These are phyloP conservation scores for Nicotiana attenuata DNA, from an alignment of 257 asterid genomes.

Conservation along the genomic window DNA sequence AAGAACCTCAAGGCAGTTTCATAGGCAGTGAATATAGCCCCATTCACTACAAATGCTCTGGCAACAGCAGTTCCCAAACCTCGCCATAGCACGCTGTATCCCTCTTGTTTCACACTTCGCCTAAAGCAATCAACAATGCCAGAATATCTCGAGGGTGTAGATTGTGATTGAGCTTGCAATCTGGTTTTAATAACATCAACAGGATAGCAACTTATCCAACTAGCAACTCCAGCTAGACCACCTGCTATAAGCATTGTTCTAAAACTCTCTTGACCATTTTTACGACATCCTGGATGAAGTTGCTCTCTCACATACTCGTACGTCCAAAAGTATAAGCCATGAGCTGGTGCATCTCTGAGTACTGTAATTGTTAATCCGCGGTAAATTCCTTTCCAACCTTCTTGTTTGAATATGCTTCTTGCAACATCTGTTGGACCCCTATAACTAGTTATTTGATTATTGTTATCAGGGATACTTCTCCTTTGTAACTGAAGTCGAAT, in stretches of 20 bases:
- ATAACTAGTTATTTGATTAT: constrained; percentile 11
- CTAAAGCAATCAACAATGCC: constrained; percentile 58
- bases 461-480: background rate
- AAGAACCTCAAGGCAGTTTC: constrained; percentile 62
- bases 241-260: constrained; percentile 74
- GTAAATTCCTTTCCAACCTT: constrained; percentile 59
- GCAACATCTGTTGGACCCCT: constrained; percentile 53
- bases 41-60: constrained; percentile 76
- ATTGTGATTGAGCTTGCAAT: constrained; percentile 47
- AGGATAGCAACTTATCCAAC: constrained; percentile 77
- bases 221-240: constrained; percentile 67
- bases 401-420: constrained; percentile 33
- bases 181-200: constrained; percentile 71
- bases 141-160: constrained; percentile 25
- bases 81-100: constrained; percentile 64
- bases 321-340: constrained; percentile 67
- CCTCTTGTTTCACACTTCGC: constrained; percentile 47
- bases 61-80: constrained; percentile 72
- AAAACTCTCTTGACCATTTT: constrained; percentile 40
- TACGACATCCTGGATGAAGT: constrained; percentile 70
- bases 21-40: constrained; percentile 64
- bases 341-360: constrained; percentile 75
- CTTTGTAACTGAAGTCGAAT: constrained; percentile 65
- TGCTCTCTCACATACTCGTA: constrained; percentile 62
- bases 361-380: constrained; percentile 65